Percentiles rank a stretch among this genome's conserved stretches.
Conservation (phyloP, 345 rosid species). For the Barbarea vulgaris region DNA sequence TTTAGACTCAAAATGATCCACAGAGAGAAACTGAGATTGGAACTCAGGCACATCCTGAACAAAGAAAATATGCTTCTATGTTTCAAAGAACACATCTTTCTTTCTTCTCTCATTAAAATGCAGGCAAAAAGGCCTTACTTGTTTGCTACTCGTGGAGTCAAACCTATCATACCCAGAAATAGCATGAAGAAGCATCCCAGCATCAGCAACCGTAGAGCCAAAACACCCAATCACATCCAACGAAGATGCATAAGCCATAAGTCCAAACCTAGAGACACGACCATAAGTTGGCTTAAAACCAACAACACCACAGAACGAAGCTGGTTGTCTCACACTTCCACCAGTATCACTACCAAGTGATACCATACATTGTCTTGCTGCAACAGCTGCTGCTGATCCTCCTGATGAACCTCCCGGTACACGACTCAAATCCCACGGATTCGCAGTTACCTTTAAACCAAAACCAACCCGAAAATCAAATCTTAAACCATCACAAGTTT, state of each 20-base stretch:
- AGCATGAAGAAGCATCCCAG: slow-evolving; percentile 83
- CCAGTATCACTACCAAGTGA: slow-evolving; percentile 99
- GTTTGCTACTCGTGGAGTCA: slow-evolving; percentile 84
- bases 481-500: slow-evolving; percentile 18
- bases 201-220: slow-evolving; percentile 82
- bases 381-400: slow-evolving; percentile 96
- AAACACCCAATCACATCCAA: slow-evolving; percentile 94
- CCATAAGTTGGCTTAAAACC: slow-evolving; percentile 96
- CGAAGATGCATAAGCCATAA: slow-evolving; percentile 93
- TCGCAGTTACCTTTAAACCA: slow-evolving; percentile 70
- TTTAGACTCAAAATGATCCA: slow-evolving; percentile 53
- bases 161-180: slow-evolving; percentile 77
- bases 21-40: slow-evolving; percentile 51
- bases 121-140: slow-evolving; percentile 46
- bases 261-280: slow-evolving; percentile 92
- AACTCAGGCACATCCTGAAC: slow-evolving; percentile 80
- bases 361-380: slow-evolving; percentile 86
- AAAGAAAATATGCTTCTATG: background rate
- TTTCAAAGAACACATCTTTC: background rate
- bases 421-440: slow-evolving; percentile 91
- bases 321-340: slow-evolving; percentile 97
- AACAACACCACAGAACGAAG: slow-evolving; percentile 93
- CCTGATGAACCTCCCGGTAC: slow-evolving; percentile 98
- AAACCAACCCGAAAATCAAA: slow-evolving; percentile 32
- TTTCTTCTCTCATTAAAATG: background rate